Conservation (phyloP, 768 basidiomycete genomes). For the Amanita thiersii region DNA sequence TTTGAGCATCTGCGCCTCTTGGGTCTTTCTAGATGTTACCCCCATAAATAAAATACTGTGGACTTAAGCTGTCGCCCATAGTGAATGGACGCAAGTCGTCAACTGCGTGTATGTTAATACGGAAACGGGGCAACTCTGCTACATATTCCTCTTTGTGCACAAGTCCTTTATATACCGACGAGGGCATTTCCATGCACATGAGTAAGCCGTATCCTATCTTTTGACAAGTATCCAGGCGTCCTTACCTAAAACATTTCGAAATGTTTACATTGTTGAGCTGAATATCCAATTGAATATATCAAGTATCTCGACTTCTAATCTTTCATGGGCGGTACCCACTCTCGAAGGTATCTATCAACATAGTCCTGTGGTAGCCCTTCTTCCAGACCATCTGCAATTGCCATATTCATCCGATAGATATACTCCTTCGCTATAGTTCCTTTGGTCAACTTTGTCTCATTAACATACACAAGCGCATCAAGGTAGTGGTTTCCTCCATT, state of each 20-base stretch:
- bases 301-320: neutral
- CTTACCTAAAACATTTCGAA: neutral
- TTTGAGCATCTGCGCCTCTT: constrained; percentile 38
- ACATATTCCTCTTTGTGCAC: constrained; percentile 32
- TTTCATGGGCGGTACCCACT: constrained; percentile 11
- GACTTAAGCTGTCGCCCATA: too few species aligned
- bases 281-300: neutral
- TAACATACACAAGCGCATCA: constrained; percentile 33
- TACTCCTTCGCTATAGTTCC: constrained; percentile 32
- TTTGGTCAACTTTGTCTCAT: constrained; percentile 21
- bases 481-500: neutral
- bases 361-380: constrained; percentile 32
- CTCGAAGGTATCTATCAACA: constrained; percentile 34
- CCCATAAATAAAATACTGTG: constrained; percentile 39
- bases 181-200: constrained; percentile 34
- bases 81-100: too few species aligned
- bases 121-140: too few species aligned
- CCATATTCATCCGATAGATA: constrained; percentile 36
- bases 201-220: constrained; percentile 39
- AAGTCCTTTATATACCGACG: constrained; percentile 28
- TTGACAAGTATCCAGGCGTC: neutral
- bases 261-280: neutral
- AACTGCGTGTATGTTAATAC: too few species aligned
- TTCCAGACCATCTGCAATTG: constrained; percentile 30
- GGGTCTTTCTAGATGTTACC: constrained; percentile 42